phyloP scores from a whole-genome alignment of 2,329 filamentous ascomycete species.

The Aspergillus sp. region DNA sequence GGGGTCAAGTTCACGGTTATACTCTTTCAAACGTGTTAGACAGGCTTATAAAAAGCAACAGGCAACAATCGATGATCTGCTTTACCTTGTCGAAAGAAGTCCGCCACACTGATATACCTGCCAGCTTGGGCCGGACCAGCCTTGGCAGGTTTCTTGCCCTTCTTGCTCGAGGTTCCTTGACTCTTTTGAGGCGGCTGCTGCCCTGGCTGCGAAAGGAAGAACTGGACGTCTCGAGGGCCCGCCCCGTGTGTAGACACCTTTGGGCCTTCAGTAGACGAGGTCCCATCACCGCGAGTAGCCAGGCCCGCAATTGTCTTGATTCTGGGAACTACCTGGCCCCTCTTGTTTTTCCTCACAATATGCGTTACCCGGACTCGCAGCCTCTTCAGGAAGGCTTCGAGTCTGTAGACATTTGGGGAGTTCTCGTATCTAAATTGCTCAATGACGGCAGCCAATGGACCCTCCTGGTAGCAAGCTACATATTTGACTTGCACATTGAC shows the following conservation, averaged over 20 bases:
- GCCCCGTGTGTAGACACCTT: slow-evolving; percentile 33
- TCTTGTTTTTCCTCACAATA: slow-evolving; percentile 28
- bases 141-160: slow-evolving; percentile 22
- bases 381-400: slow-evolving; percentile 31
- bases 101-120: slow-evolving; percentile 44
- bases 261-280: slow-evolving; percentile 26
- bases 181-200: slow-evolving; percentile 6
- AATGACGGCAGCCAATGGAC: slow-evolving; percentile 34
- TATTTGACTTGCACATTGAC: slow-evolving; percentile 57
- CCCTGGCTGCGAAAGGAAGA: slow-evolving; percentile 39
- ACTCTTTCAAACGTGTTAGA: slow-evolving; percentile 23
- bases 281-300: slow-evolving; percentile 35
- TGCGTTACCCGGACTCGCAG: slow-evolving; percentile 38
- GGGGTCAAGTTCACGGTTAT: slow-evolving; percentile 27
- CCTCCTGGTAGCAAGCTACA: slow-evolving; percentile 49
- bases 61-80: neutral
- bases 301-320: slow-evolving; percentile 42
- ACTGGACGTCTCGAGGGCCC: slow-evolving; percentile 47
- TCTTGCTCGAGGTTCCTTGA: slow-evolving; percentile 2
- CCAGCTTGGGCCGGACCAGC: slow-evolving; percentile 25
- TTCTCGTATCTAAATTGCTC: slow-evolving; percentile 18
- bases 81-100: slow-evolving; percentile 43
- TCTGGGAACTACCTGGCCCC: slow-evolving; percentile 24
- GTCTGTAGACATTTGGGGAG: slow-evolving; percentile 12
- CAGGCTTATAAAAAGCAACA: neutral